A percentile compares a stretch with the other conserved stretches of the same genome.
These are phyloP conservation scores for Pisolithus albus DNA, from an alignment of 768 basidiomycete genomes.

Conservation along the genomic window DNA sequence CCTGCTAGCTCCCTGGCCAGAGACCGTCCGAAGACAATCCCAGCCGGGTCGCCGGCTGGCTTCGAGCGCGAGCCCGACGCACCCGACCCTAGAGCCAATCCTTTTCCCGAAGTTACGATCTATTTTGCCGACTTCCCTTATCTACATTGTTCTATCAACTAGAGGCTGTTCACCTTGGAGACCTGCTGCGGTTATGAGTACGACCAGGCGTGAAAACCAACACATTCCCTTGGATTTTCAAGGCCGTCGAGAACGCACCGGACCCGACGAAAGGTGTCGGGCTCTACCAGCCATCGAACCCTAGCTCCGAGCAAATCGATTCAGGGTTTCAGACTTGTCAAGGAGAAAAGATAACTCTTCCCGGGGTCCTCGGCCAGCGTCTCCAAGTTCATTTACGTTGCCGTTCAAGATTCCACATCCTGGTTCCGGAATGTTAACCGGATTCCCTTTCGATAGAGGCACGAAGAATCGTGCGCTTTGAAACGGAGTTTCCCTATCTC, in stretches of 20 bases:
- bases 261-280: slow-evolving; percentile 61
- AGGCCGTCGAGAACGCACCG: slow-evolving; percentile 69
- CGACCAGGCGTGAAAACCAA: slow-evolving; percentile 64
- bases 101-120: no score
- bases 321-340: slow-evolving; percentile 64
- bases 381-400: slow-evolving; percentile 61
- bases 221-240: slow-evolving; percentile 73
- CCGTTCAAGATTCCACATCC: slow-evolving; percentile 62
- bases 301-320: slow-evolving; percentile 69
- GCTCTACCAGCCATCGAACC: slow-evolving; percentile 69
- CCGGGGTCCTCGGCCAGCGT: slow-evolving; percentile 59
- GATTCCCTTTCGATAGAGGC: slow-evolving; percentile 66
- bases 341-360: slow-evolving; percentile 78
- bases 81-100: no score
- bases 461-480: slow-evolving; percentile 58
- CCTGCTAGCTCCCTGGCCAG: no score
- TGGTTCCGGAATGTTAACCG: slow-evolving; percentile 74
- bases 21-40: no score
- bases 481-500: slow-evolving; percentile 72
- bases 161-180: no score
- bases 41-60: no score
- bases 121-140: no score
- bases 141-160: no score
- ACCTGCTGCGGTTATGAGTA: slow-evolving; percentile 44
- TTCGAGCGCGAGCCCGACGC: no score